Conservation (phyloP, 2,329 filamentous ascomycete genomes). For the Chaetomiaceae sp. region DNA sequence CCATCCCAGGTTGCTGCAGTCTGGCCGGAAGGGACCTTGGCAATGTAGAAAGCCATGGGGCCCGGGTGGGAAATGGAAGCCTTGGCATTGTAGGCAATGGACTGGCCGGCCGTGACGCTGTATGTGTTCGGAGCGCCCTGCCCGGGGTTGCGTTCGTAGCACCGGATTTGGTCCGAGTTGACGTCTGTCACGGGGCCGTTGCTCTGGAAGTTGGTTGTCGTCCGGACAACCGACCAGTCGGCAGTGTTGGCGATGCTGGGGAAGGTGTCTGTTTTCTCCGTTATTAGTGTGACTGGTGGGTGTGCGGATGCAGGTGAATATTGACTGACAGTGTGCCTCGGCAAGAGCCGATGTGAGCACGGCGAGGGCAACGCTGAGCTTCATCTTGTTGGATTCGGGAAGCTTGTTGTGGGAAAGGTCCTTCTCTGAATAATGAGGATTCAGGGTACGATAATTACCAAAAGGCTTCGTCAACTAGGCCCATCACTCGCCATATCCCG, state of each 20-base stretch:
- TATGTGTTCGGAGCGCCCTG: constrained; percentile 39
- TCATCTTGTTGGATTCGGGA: too few species aligned
- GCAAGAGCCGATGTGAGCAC: constrained; percentile 28
- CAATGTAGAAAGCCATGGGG: constrained; percentile 39
- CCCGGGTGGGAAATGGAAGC: constrained; percentile 41
- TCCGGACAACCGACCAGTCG: constrained; percentile 46
- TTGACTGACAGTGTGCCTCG: constrained; percentile 37
- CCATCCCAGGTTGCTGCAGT: constrained; percentile 38
- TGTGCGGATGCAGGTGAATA: background rate
- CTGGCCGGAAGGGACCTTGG: constrained; percentile 37
- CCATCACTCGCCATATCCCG: background rate
- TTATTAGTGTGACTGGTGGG: background rate
- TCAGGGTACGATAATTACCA: background rate
- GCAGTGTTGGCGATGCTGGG: constrained; percentile 36
- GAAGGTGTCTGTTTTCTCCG: constrained; percentile 36
- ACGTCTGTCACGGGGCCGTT: constrained; percentile 48
- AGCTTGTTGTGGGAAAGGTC: too few species aligned
- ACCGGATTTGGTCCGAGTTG: constrained; percentile 44
- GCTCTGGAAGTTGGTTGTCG: constrained; percentile 47
- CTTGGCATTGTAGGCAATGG: constrained; percentile 42
- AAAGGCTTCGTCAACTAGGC: background rate
- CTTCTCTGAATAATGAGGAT: too few species aligned
- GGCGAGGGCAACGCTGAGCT: constrained; percentile 24
- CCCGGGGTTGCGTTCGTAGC: constrained; percentile 42
- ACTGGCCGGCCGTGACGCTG: constrained; percentile 42